A percentile compares a stretch with the other conserved stretches of the same genome.
phyloP scores from a whole-genome alignment of 1,139 yeast species.

The Blastobotrys ciferrii region DNA sequence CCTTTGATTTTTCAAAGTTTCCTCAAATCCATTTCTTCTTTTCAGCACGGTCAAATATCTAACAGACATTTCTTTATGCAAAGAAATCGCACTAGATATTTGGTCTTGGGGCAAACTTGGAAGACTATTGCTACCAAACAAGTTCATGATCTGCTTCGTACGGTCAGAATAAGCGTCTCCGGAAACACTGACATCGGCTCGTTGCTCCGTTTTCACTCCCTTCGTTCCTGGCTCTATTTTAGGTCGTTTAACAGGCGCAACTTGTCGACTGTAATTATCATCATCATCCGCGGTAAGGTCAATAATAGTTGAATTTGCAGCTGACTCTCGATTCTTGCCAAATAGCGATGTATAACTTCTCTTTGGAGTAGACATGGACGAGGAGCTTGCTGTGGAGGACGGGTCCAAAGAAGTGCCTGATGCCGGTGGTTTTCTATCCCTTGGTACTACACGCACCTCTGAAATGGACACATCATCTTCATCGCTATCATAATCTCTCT shows the following conservation, averaged over 20 bases:
- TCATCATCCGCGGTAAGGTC: conserved; percentile 4
- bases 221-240: background rate
- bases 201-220: background rate
- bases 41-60: background rate
- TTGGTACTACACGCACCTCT: background rate
- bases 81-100: background rate
- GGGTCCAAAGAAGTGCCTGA: too few relatives aligned
- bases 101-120: background rate
- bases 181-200: background rate
- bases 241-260: background rate
- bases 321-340: background rate
- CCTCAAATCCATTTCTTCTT: background rate
- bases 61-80: background rate
- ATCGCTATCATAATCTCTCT: background rate
- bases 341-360: background rate
- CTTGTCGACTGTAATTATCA: background rate
- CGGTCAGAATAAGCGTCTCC: background rate
- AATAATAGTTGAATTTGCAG: background rate
- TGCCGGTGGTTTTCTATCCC: background rate
- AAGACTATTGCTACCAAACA: background rate
- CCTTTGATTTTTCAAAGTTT: background rate
- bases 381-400: background rate
- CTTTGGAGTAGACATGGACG: background rate
- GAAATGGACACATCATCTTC: conserved; percentile 5
- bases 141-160: background rate